Evolutionary conservation across 2,329 filamentous ascomycete species (phyloP).

Genomic region (Penicillium hesseltinei): DNA sequence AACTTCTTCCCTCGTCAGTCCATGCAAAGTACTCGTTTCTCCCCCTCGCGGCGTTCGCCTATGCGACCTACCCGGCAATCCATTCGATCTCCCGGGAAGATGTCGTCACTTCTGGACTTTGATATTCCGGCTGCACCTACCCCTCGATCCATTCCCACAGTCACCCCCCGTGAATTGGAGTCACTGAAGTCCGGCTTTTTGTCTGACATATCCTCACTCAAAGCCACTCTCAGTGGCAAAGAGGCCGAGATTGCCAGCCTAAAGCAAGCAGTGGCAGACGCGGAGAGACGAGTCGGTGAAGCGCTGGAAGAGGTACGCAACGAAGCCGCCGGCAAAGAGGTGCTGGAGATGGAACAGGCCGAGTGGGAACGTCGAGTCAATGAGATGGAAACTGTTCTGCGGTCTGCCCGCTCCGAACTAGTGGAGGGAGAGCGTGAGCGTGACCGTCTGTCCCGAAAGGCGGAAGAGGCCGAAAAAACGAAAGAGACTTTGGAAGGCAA

Average conservation of each 20-base stretch:
- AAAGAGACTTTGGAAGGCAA: conserved; percentile 47
- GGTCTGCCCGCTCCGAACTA: conserved; percentile 78
- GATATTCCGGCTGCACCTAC: conserved; percentile 93
- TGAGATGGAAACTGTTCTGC: conserved; percentile 80
- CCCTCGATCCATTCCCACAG: conserved; percentile 82
- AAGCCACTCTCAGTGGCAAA: conserved; percentile 85
- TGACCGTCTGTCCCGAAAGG: conserved; percentile 71
- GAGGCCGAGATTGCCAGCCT: conserved; percentile 87
- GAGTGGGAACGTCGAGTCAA: conserved; percentile 81
- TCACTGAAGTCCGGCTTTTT: conserved; percentile 86
- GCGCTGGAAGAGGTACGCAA: conserved; percentile 80
- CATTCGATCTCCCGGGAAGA: conserved; percentile 47
- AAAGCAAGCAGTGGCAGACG: conserved; percentile 83
- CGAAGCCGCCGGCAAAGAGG: conserved; percentile 67
- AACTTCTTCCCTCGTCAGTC: conserved; percentile 55
- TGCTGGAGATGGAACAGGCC: conserved; percentile 70
- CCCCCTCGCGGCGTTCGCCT: conserved; percentile 46
- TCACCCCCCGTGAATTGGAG: conserved; percentile 89
- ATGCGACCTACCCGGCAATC: conserved; percentile 39
- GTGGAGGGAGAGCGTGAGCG: conserved; percentile 74
- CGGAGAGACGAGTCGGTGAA: conserved; percentile 87
- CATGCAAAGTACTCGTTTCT: conserved; percentile 37
- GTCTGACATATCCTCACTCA: conserved; percentile 91
- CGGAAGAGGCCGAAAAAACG: conserved; percentile 71
- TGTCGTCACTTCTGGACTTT: conserved; percentile 74